Percentiles rank a stretch among this genome's conserved stretches.
These are phyloP conservation scores for Gracilaria gracilis DNA, from an alignment of 23 red algal genomes.

Conservation along the genomic window DNA sequence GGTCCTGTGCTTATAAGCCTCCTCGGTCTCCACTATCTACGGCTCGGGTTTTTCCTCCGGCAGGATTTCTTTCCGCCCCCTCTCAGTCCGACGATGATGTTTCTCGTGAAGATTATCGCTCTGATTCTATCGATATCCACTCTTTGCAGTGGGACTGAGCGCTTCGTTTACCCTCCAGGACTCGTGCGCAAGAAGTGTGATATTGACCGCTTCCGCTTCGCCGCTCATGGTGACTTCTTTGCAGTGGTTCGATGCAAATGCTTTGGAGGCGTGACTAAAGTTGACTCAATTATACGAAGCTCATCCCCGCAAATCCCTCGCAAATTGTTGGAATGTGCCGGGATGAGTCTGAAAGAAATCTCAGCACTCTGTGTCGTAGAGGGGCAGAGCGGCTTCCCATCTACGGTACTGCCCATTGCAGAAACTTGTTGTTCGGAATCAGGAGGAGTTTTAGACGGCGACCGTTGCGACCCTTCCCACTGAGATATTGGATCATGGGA, in stretches of 20 bases:
- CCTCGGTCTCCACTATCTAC: no score
- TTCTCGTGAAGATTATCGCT: neutral
- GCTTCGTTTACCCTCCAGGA: neutral
- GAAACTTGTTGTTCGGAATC: slow-evolving; percentile 3
- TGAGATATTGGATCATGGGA: no score
- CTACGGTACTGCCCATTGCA: neutral
- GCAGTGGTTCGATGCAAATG: slow-evolving; percentile 3
- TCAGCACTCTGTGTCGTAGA: neutral
- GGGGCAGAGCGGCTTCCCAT: neutral
- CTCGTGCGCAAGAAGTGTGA: neutral
- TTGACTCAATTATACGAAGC: neutral
- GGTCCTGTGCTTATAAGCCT: no score
- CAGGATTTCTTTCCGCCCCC: no score
- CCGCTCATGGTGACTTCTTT: neutral
- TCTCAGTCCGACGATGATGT: neutral
- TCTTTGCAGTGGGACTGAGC: neutral
- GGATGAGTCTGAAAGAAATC: neutral
- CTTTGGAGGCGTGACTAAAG: slow-evolving; percentile 8
- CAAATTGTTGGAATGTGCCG: neutral
- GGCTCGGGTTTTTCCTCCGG: no score
- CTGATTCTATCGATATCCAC: neutral
- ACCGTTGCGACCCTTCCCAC: neutral
- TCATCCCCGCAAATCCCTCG: neutral
- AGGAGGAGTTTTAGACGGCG: neutral
- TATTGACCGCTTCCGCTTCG: neutral